These are phyloP conservation scores for Colletotrichum sp. DNA, from an alignment of 2,329 filamentous ascomycete species.

Conservation along the genomic window DNA sequence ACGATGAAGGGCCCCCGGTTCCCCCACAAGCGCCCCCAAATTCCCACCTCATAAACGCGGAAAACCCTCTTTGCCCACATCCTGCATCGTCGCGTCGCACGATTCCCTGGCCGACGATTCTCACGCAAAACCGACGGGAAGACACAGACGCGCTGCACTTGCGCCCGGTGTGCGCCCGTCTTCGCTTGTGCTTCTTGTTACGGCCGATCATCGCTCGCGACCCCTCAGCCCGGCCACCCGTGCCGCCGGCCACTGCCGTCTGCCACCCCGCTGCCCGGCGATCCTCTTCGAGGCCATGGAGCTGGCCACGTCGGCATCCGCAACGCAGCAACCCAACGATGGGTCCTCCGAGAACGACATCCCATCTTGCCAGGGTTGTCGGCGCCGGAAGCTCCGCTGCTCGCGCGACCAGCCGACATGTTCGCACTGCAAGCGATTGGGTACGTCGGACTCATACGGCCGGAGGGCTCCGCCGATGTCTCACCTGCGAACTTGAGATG, in stretches of 20 bases:
- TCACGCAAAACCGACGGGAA: constrained; percentile 10
- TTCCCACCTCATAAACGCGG: not conserved
- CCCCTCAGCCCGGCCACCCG: not conserved
- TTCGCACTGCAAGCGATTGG: constrained; percentile 32
- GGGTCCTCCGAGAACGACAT: constrained; percentile 19
- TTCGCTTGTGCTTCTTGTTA: not conserved
- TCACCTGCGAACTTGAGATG: not conserved
- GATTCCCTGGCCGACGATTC: constrained; percentile 22
- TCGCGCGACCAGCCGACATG: constrained; percentile 37
- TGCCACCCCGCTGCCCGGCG: not conserved
- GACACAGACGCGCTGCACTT: not conserved
- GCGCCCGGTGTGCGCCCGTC: not conserved
- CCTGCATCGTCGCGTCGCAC: constrained; percentile 19
- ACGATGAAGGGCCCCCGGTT: not conserved
- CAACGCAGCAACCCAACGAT: not conserved
- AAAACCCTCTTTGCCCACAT: not conserved
- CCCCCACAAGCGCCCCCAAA: not conserved
- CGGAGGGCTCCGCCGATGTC: not conserved
- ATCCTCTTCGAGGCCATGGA: constrained; percentile 6
- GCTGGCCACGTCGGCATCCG: not conserved
- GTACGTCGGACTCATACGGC: constrained; percentile 17
- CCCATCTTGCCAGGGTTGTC: constrained; percentile 37
- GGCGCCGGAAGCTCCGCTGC: constrained; percentile 37
- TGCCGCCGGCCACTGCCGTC: not conserved
- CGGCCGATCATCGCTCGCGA: not conserved